phyloP scores from a whole-genome alignment of 805 yeast species.

The Kodamaea jinghongensis region DNA sequence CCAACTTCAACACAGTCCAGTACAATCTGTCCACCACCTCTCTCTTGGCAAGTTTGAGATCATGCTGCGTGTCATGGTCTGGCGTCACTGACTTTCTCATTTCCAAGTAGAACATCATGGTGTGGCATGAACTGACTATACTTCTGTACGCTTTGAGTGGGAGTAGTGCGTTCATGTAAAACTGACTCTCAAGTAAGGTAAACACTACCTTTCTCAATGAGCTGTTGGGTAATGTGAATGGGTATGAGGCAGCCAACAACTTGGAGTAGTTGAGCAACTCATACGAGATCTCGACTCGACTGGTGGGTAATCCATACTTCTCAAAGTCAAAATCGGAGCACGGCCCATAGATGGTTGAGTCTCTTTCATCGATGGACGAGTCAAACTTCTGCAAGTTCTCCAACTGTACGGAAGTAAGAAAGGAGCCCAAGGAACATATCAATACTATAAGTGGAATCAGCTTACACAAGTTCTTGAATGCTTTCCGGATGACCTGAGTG shows the following conservation, averaged over 20 bases:
- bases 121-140: slow-evolving; percentile 25
- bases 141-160: slow-evolving; percentile 26
- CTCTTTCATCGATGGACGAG: slow-evolving; percentile 28
- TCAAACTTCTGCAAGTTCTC: slow-evolving; percentile 30
- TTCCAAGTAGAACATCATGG: slow-evolving; percentile 30
- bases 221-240: slow-evolving; percentile 16
- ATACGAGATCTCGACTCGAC: slow-evolving; percentile 22
- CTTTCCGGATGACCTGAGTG: slow-evolving; percentile 16
- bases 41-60: slow-evolving; percentile 9
- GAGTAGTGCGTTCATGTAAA: slow-evolving; percentile 22
- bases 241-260: slow-evolving; percentile 20
- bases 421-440: slow-evolving; percentile 33
- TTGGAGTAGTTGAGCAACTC: slow-evolving; percentile 22
- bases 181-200: slow-evolving; percentile 27
- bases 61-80: slow-evolving; percentile 5
- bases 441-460: slow-evolving; percentile 25
- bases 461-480: slow-evolving; percentile 20
- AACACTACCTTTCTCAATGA: slow-evolving; percentile 19
- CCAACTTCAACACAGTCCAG: slow-evolving; percentile 38
- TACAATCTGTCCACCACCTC: slow-evolving; percentile 28
- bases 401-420: slow-evolving; percentile 30
- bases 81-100: slow-evolving; percentile 10
- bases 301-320: slow-evolving; percentile 12
- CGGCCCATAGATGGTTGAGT: slow-evolving; percentile 19
- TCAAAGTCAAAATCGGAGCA: slow-evolving; percentile 11